Evolutionary conservation across 2,329 filamentous ascomycete genomes (phyloP).

Genomic region (Fusarium lyarnte): DNA sequence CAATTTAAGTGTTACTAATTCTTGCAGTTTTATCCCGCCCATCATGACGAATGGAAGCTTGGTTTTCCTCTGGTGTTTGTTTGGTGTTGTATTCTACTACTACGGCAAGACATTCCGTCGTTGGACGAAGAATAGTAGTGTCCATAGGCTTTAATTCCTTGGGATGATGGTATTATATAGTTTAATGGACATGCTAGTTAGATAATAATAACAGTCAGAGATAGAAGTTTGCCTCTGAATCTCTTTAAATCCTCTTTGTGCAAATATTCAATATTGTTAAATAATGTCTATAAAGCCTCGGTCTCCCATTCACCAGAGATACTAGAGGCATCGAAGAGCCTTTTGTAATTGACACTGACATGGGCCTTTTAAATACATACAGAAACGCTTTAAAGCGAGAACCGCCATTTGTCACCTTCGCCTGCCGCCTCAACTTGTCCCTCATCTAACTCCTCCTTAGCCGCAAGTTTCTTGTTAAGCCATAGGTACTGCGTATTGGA

Average conservation of each 20-base stretch:
- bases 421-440: not conserved
- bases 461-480: not conserved
- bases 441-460: accelerated
- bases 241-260: too few relatives aligned
- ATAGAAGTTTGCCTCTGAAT: not conserved
- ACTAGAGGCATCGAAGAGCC: too few relatives aligned
- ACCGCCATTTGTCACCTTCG: not conserved
- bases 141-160: not conserved
- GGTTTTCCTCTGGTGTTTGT: not conserved
- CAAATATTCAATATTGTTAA: too few relatives aligned
- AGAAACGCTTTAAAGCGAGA: not conserved
- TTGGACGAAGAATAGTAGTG: not conserved
- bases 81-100: not conserved
- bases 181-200: not conserved
- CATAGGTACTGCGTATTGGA: not conserved
- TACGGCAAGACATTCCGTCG: not conserved
- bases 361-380: too few relatives aligned
- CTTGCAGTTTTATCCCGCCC: not conserved
- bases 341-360: too few relatives aligned
- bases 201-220: not conserved
- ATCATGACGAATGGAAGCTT: not conserved
- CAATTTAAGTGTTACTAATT: not conserved
- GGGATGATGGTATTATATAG: accelerated
- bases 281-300: too few relatives aligned
- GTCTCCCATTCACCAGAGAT: too few relatives aligned